Evolutionary conservation across 2,329 filamentous ascomycete species (phyloP).

Genomic region (Ascochyta clinopodiicola): DNA sequence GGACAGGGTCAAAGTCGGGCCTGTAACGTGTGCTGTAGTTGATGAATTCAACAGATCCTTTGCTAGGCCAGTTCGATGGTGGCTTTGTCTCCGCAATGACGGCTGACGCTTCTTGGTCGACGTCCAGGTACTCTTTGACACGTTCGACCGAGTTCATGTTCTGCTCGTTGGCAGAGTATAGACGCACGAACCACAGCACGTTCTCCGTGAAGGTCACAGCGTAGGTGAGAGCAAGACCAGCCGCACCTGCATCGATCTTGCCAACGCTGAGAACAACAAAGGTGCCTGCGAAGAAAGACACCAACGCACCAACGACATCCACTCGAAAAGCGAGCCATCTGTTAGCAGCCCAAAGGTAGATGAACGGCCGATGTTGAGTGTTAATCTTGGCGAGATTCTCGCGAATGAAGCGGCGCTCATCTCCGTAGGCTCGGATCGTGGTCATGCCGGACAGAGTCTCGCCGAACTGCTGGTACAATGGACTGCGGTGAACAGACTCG

Average conservation of each 20-base stretch:
- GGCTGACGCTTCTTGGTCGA: constrained; percentile 87
- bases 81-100: constrained; percentile 81
- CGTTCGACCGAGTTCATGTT: constrained; percentile 99
- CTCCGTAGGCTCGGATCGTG: constrained; percentile 94
- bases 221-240: constrained; percentile 92
- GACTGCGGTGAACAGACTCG: constrained; percentile 92
- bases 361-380: constrained; percentile 88
- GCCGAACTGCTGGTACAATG: constrained; percentile 96
- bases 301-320: constrained; percentile 86
- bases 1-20: constrained; percentile 82
- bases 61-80: constrained; percentile 79
- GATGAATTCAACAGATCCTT: constrained; percentile 86
- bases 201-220: constrained; percentile 97
- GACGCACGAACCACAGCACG: constrained; percentile 91
- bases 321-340: constrained; percentile 95
- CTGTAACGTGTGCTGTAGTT: constrained; percentile 90
- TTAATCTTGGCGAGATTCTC: constrained; percentile 91
- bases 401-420: constrained; percentile 89
- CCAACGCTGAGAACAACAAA: constrained; percentile 88
- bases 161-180: constrained; percentile 95
- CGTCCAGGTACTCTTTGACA: constrained; percentile 94
- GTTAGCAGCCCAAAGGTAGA: constrained; percentile 96
- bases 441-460: constrained; percentile 95
- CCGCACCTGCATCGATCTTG: constrained; percentile 85
- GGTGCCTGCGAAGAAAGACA: constrained; percentile 90